These are phyloP conservation scores for Eleusine coracana DNA, from an alignment of 176 grass and related monocot genomes.

Conservation along the genomic window DNA sequence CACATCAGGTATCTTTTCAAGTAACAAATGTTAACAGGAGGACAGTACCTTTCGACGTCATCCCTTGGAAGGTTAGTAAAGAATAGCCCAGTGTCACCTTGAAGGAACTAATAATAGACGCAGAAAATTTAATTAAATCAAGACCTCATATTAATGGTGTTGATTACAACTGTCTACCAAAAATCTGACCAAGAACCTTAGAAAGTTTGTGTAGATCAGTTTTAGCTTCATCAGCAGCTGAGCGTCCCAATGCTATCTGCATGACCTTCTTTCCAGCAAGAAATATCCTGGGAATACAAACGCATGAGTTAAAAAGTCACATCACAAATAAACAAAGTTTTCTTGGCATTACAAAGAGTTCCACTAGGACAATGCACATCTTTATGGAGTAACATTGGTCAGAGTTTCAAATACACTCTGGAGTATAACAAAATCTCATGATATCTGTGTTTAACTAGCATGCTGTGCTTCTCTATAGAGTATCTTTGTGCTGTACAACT, in stretches of 20 bases:
- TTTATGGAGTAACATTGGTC: neutral
- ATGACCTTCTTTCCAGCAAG: constrained; percentile 97
- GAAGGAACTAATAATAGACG: constrained; percentile 59
- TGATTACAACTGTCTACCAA: neutral
- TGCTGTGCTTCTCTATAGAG: neutral
- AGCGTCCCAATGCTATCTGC: constrained; percentile 83
- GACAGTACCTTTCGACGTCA: constrained; percentile 74
- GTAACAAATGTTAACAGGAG: constrained; percentile 6
- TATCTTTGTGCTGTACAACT: neutral
- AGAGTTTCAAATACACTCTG: neutral
- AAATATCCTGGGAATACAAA: constrained; percentile 68
- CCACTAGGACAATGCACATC: neutral
- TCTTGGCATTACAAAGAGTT: neutral
- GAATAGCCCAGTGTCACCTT: constrained; percentile 71
- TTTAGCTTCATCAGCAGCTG: constrained; percentile 76
- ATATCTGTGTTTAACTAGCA: neutral
- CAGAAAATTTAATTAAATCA: constrained; percentile 21
- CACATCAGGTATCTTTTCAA: neutral
- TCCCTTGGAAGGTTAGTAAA: constrained; percentile 83
- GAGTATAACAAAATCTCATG: neutral
- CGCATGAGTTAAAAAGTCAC: neutral
- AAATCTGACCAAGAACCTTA: neutral
- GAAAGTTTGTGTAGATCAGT: constrained; percentile 51
- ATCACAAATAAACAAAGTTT: neutral
- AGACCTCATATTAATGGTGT: neutral